Percentiles rank a stretch among this genome's conserved stretches.
Conservation (phyloP, 331 rosid species). For the Phaseolus coccineus region DNA sequence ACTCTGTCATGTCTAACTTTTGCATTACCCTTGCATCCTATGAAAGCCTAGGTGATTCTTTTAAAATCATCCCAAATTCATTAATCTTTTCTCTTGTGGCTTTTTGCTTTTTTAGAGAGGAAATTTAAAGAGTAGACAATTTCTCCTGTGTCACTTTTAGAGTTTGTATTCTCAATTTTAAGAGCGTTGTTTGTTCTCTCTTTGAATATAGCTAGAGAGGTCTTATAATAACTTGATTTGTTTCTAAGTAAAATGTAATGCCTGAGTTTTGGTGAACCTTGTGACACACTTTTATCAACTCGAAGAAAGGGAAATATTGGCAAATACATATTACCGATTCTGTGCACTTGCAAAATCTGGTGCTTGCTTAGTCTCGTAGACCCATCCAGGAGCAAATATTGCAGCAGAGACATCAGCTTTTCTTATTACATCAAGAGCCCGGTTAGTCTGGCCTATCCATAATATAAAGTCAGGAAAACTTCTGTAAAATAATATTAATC, state of each 20-base stretch:
- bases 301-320: background rate
- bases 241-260: constrained; percentile 26
- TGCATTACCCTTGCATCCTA: too few relatives aligned
- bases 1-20: too few relatives aligned
- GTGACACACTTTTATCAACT: constrained; percentile 11
- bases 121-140: too few relatives aligned
- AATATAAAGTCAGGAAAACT: constrained; percentile 28
- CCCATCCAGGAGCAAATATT: constrained; percentile 96
- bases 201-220: too few relatives aligned
- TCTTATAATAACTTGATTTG: background rate
- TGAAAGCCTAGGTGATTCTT: too few relatives aligned
- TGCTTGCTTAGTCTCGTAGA: constrained; percentile 75
- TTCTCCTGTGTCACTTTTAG: too few relatives aligned
- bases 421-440: constrained; percentile 75
- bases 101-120: too few relatives aligned
- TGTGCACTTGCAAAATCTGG: constrained; percentile 86
- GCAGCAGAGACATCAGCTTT: constrained; percentile 82
- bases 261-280: constrained; percentile 9
- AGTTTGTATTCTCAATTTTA: too few relatives aligned
- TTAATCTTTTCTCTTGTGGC: too few relatives aligned
- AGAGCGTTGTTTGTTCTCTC: too few relatives aligned
- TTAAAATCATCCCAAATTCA: too few relatives aligned
- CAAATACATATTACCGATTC: constrained; percentile 60
- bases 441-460: constrained; percentile 61
- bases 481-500: too few relatives aligned